These are phyloP conservation scores for Beauveria sp. DNA, from an alignment of 2,329 filamentous ascomycete genomes.

Conservation along the genomic window DNA sequence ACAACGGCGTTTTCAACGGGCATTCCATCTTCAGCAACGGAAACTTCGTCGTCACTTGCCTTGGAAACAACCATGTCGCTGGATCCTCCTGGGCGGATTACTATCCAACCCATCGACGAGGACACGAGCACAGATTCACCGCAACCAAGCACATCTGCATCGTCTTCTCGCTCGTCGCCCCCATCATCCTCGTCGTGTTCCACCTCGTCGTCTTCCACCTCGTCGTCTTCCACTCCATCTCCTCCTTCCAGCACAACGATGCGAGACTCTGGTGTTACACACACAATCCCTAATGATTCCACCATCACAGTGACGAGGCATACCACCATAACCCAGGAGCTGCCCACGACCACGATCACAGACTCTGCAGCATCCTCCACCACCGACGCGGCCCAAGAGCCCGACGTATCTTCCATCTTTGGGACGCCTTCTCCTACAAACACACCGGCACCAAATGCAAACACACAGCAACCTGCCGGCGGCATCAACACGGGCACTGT, in stretches of 20 bases:
- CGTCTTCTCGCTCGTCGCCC: not conserved
- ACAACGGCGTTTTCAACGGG: not conserved
- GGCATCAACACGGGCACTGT: not conserved
- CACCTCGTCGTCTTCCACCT: not conserved
- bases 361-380: constrained; percentile 11
- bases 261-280: constrained; percentile 30
- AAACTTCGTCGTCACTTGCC: no score
- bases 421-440: not conserved
- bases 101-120: not conserved
- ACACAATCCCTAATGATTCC: constrained; percentile 27
- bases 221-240: not conserved
- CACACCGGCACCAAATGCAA: not conserved
- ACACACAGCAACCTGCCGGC: not conserved
- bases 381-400: not conserved
- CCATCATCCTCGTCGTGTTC: not conserved
- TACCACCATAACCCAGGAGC: constrained; percentile 20
- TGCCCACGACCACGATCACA: constrained; percentile 20
- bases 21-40: not conserved
- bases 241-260: constrained; percentile 13
- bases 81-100: not conserved
- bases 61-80: not conserved
- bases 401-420: not conserved
- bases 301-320: constrained; percentile 28
- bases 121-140: not conserved
- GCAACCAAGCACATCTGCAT: not conserved